Evolutionary conservation across 345 rosid species (phyloP), one percentile per base, ranked within the genome.

Genomic region (Melaleuca quinquenervia): DNA sequence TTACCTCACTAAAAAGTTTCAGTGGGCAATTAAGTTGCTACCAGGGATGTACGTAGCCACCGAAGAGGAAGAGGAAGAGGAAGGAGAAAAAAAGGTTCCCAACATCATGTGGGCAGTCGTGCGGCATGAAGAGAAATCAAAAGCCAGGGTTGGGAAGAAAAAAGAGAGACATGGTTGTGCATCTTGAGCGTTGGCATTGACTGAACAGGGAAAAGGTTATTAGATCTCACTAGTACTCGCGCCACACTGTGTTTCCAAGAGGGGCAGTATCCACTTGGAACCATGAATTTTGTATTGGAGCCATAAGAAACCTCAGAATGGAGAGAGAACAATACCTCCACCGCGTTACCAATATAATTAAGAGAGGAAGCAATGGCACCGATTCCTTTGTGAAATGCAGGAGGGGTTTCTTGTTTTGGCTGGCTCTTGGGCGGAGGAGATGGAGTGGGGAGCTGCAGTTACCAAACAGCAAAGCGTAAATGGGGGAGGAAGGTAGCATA

Each of bases 311-410:
- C 74, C 80, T 21, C 80, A 20, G 41, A 75, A 44, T 48, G 41
- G 48, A 53, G 52, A 14, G 84, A 82, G 52, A 56, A 53, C 64
- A 89, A 82, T 86, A 94, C 99, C 98, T 96, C 99, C 88, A 94
- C 94, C 45, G 90, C 97, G 89, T 92, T 93, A 52, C 91, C 93
- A 84, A 95, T 93, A 60, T 93, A 96, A 87, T 91, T 93, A 51
- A 97, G 88, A 36, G 98, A 96, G 49, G 98, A 92, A 48, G 98
- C 87, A 85, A 97, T 87, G 10, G 93, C 95, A 78, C 90, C 94
- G 75, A 96, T 89, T 54, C 97, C 92, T 91, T 90, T 95, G 86
- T 92, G 93, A 22, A 94, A 87, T 27, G 91, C 86, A 89, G 99
- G 97, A 89, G 80, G 80, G 80, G 87, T 89, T 50, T 92, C 96